Evolutionary conservation across 179 eudicot genomes (phyloP).

Genomic region (Gypsophila paniculata): DNA sequence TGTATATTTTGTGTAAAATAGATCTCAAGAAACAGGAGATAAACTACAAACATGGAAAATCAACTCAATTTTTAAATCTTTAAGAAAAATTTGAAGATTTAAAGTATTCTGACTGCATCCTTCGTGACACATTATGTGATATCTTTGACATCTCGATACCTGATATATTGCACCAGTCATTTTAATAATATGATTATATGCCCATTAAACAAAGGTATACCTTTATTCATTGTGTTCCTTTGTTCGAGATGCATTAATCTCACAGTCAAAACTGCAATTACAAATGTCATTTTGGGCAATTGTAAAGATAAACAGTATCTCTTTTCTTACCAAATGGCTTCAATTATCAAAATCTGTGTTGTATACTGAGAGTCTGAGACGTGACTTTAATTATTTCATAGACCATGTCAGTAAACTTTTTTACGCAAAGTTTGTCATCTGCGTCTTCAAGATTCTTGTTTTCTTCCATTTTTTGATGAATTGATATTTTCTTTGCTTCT

Average conservation of each 20-base stretch:
- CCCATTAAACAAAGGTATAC: neutral
- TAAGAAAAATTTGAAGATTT: no score
- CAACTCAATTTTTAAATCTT: no score
- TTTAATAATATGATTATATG: neutral
- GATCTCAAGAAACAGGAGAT: no score
- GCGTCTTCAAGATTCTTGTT: neutral
- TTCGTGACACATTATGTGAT: no score
- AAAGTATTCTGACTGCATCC: no score
- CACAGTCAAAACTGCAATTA: neutral
- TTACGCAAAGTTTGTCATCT: neutral
- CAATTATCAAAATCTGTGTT: neutral
- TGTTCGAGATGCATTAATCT: neutral
- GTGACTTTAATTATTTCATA: neutral
- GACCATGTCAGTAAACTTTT: neutral
- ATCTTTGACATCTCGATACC: no score
- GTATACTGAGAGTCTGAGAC: neutral
- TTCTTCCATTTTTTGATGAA: neutral
- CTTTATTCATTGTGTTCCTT: neutral
- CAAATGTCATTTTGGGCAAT: neutral
- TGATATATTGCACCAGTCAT: no score
- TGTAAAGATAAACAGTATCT: no score
- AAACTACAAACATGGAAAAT: no score
- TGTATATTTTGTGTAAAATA: no score
- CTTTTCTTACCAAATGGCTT: neutral
- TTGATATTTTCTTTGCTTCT: constrained; percentile 10